Evolutionary conservation across 2,329 filamentous ascomycete genomes (phyloP), one percentile per base, ranked within the genome.

Genomic region (Aspergillus tanneri): DNA sequence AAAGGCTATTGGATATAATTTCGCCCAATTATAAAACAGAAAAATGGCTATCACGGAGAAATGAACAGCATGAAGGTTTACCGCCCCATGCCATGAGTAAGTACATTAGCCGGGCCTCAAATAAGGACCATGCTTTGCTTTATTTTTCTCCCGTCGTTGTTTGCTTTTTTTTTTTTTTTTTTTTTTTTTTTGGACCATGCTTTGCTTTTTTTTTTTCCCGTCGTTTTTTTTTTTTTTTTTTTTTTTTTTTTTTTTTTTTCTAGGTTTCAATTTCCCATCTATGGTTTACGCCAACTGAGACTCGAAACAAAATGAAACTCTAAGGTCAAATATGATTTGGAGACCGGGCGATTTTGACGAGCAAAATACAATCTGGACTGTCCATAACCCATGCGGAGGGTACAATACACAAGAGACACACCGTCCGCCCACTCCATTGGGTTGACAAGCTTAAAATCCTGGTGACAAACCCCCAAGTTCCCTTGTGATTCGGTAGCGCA

Each of bases 371-470:
- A 23, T 19, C 21, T 11, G n/a, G 38, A 41, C 38, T 14, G 16
- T 42, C 23, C 39, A 43, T 23, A 4, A 37, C 21, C 39, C 16
- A 34, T 49, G 24, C 16, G 25, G 19, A 19, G 12, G 23, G 21
- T n/a, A 49, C n/a, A 16, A 32, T 32, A 40, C 41, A 45, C 47
- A 37, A 11, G 41, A 22, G n/a, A 23, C 41, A 19, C 14, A 9
- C n/a, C 24, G 12, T 19, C 24, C n/a, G 27, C 21, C 25, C 37
- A 49, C 35, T 28, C 40, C 14, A 36, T 22, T 45, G 30, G 45
- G 28, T 41, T 28, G 48, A 49, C 43, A 46, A 52, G 53, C 50
- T 54, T 49, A 50, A 55, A 50, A 55, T 48, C 46, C 46, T 50
- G 49, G 46, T 21, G 43, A 21, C 34, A 47, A 40, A 37, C 32